These are phyloP conservation scores for Monosporascus sp. DNA, from an alignment of 2,329 filamentous ascomycete species.

Conservation along the genomic window DNA sequence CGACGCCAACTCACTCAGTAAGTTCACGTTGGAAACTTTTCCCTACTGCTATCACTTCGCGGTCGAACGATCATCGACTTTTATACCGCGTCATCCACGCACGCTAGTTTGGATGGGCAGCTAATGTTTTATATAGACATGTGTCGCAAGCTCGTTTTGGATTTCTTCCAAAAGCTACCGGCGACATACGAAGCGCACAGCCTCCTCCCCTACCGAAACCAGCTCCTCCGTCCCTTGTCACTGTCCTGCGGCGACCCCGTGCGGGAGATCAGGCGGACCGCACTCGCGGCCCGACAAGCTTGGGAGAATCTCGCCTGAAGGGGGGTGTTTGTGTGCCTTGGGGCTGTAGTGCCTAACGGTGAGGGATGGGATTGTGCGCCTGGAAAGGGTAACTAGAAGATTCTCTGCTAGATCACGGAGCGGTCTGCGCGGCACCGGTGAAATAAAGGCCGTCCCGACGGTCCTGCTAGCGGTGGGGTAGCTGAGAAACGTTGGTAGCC, in stretches of 20 bases:
- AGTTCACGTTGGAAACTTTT: background rate
- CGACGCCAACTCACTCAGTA: background rate
- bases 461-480: no score
- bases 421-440: no score
- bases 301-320: slow-evolving; percentile 37
- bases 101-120: no score
- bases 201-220: slow-evolving; percentile 37
- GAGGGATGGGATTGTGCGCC: background rate
- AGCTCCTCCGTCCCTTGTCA: slow-evolving; percentile 41
- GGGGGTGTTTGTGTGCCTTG: background rate
- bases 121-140: background rate
- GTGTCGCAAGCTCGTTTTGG: slow-evolving; percentile 42
- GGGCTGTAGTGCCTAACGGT: background rate
- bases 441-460: no score
- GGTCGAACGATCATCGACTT: no score
- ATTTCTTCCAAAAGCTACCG: slow-evolving; percentile 43
- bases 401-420: no score
- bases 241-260: slow-evolving; percentile 48
- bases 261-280: slow-evolving; percentile 45
- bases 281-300: slow-evolving; percentile 41
- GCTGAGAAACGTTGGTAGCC: no score
- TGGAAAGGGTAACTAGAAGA: background rate
- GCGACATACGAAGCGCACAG: slow-evolving; percentile 41
- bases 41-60: background rate
- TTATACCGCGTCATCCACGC: no score